Evolutionary conservation across 2,329 filamentous ascomycete genomes (phyloP).

Genomic region (Ophiostoma himal-ulmi): DNA sequence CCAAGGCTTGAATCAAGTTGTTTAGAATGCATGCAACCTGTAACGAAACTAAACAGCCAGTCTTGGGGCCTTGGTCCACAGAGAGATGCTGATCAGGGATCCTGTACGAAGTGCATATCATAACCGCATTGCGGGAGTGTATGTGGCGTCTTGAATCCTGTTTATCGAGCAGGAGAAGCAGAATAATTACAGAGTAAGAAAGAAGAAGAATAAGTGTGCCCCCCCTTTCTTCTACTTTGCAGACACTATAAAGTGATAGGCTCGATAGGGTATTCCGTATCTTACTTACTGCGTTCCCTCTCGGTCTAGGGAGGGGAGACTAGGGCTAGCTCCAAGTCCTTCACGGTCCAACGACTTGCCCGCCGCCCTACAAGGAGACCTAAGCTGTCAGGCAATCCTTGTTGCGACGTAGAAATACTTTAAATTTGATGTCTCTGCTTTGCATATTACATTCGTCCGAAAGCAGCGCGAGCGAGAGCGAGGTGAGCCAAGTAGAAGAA

Average conservation of each 20-base stretch:
- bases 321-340: neutral
- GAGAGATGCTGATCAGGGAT: neutral
- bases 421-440: neutral
- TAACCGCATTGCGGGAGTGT: neutral
- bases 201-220: neutral
- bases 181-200: neutral
- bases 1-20: constrained; percentile 8
- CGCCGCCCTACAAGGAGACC: constrained; percentile 8
- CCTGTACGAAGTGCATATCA: neutral
- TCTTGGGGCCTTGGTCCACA: constrained; percentile 1
- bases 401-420: constrained; percentile 4
- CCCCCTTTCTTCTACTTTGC: constrained; percentile 9
- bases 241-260: neutral
- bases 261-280: neutral
- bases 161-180: neutral
- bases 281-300: neutral
- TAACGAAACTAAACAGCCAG: neutral
- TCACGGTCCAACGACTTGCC: neutral
- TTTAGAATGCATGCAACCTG: neutral
- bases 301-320: neutral
- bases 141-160: neutral
- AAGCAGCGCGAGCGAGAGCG: neutral
- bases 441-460: neutral
- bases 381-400: neutral
- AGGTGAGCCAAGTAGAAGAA: neutral